Evolutionary conservation across 495 filamentous ascomycete genomes (phyloP), one percentile per base, ranked within the genome.

Genomic region (Xylaria bambusicola): DNA sequence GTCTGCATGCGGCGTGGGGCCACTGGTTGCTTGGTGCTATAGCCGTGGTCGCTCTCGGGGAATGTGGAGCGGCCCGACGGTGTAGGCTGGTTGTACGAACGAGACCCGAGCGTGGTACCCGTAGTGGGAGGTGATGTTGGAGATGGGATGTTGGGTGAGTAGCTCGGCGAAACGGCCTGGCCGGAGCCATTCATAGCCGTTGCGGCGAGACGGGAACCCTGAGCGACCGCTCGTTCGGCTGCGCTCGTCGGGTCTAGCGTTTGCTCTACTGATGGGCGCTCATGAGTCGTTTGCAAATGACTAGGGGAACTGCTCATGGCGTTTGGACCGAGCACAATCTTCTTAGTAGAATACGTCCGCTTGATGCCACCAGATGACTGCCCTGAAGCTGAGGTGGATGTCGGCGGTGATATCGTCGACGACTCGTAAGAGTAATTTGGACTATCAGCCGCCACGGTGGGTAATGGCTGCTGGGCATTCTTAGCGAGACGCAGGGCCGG

Each of bases 401-500:
- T 77, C 2, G 82, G 78, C 44, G 82, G 80, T 0, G 80, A 81
- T 46, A 82, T 68, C 2, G 73, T 79, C 24, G 71, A 67, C 2
- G 61, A 15, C 50, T 83, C 79, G 65, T 78, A 77, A 29, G 62
- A 61, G 65, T 84, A 81, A 8, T 55, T 56, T 26, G 48, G 65
- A 41, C 68, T 72, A 49, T 78, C 67, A 51, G 63, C 77, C 63
- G 64, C 66, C 49, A 78, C 57, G 55, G 78, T 77, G 18, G 94
- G 94, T 3, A 98, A 75, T 15, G 94, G 94, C 66, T 93, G 90
- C 53, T 93, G 89, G 61, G 84, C 86, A 63, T 98, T 92, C 71
- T 98, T 98, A 59, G 86, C 86, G 75, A 96, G 85, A 44, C 92
- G 88, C 64, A 96, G 85, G 4, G 95, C 86, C 18, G 94, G 93